Base-by-base conservation (phyloP, 495 filamentous ascomycete species). In the Aspergillus campestris region DNA sequence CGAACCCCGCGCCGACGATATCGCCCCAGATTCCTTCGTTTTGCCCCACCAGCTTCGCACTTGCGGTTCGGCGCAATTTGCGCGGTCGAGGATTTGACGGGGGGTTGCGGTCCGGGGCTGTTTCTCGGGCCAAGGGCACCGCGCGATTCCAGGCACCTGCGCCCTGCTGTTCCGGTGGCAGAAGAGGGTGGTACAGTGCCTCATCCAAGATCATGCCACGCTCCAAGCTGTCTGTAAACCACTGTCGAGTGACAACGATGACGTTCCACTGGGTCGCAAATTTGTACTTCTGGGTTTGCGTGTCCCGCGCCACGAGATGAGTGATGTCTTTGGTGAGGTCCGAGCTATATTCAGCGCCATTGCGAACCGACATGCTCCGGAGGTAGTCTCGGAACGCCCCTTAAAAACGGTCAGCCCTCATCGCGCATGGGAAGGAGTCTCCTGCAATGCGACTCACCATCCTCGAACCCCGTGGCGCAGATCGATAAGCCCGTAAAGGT, bases 181-280 rank as follows among this genome's bases (percentile, higher is more conserved):
- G 48, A 30, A 68, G 62, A 2, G 87, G 89, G 58, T 92, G 80
- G 60, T 94, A 98, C 46, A 78, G 77, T 8, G 71, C 71, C 56
- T 95, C 94, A 29, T 95, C 84, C 15, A 98, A 71, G 3, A 86
- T 83, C 88, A 98, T 90, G n/a, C 92, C 94, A 44, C 92, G 80
- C 53, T 87, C 81, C 43, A 92, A 51, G 56, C 89, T 90, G 48
- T 97, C 82, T 24, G 78, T 65, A 37, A 97, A 73, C 92, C 92
- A 98, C 60, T 94, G 84, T 31, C 81, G 56, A 3, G 81, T 77
- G 24, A 97, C 86, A 29, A 87, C 79, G 15, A 76, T 81, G 51
- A 95, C 77, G 38, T 74, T 73, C 86, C 90, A 96, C 52, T 72
- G 71, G 45, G 73, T 79, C 8, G 94, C 91, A 49, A 87, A 87